A percentile compares a stretch with the other conserved stretches of the same genome.
Evolutionary conservation across 371 early-diverging fungal species (phyloP).

Genomic region (Mucor irregularis): DNA sequence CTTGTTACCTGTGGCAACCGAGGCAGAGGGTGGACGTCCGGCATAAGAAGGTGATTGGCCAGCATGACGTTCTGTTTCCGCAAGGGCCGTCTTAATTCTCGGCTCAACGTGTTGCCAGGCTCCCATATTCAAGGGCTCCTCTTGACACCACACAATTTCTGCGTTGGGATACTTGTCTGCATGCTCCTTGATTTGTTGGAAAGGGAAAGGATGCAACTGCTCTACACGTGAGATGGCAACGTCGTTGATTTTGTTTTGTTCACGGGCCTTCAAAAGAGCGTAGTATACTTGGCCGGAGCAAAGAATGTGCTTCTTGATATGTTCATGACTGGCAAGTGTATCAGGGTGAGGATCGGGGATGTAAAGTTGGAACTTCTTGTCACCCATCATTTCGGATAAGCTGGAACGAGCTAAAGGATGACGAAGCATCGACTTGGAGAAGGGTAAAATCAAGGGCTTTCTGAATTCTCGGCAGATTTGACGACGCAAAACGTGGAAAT

Average conservation of each 20-base stretch:
- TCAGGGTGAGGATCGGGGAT: constrained; percentile 89
- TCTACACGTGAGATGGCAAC: constrained; percentile 94
- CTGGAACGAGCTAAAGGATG: constrained; percentile 89
- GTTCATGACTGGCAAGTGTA: constrained; percentile 69
- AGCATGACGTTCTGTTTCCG: constrained; percentile 69
- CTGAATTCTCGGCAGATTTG: constrained; percentile 97
- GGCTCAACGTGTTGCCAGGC: constrained; percentile 86
- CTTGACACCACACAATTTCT: constrained; percentile 92
- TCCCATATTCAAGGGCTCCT: constrained; percentile 95
- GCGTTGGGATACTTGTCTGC: constrained; percentile 90
- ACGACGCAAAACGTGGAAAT: constrained; percentile 95
- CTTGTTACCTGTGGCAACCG: constrained; percentile 97
- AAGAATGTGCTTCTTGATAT: constrained; percentile 87
- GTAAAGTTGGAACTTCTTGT: constrained; percentile 85
- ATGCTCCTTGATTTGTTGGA: constrained; percentile 82
- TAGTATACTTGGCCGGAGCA: constrained; percentile 98
- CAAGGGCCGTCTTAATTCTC: constrained; percentile 82
- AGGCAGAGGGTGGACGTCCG: constrained; percentile 91
- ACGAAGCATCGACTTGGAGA: constrained; percentile 92
- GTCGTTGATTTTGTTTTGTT: constrained; percentile 78
- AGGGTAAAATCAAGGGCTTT: constrained; percentile 88
- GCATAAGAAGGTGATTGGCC: constrained; percentile 80
- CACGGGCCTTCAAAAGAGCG: constrained; percentile 82
- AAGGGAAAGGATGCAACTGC: constrained; percentile 96
- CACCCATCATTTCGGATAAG: constrained; percentile 79